Evolutionary conservation across 2,329 filamentous ascomycete species (phyloP).

Genomic region (Zasmidium cellare): DNA sequence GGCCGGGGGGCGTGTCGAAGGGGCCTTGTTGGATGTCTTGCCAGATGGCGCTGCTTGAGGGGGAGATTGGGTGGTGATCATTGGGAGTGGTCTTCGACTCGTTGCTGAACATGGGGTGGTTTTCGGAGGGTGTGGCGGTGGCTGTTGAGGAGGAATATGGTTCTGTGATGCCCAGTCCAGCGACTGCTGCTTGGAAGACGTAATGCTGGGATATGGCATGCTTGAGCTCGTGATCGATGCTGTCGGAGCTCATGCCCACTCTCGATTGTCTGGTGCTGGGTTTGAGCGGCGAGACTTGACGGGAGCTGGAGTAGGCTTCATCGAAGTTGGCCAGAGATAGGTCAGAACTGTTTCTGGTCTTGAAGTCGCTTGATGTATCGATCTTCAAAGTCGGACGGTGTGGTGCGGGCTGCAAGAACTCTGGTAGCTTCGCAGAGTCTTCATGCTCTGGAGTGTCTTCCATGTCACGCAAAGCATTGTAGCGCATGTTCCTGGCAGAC

Average conservation of each 20-base stretch:
- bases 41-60: neutral
- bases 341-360: neutral
- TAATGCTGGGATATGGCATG: slow-evolving; percentile 18
- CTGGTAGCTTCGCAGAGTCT: neutral
- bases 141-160: neutral
- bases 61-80: neutral
- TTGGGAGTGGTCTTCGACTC: neutral
- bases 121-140: neutral
- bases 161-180: slow-evolving; percentile 6
- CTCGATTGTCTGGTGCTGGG: neutral
- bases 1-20: neutral
- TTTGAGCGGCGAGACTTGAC: neutral
- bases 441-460: neutral
- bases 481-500: slow-evolving; percentile 30
- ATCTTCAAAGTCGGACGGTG: neutral
- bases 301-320: neutral
- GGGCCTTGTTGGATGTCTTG: neutral
- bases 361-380: neutral
- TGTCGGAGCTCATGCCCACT: slow-evolving; percentile 13
- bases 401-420: neutral
- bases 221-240: slow-evolving; percentile 16
- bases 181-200: slow-evolving; percentile 19
- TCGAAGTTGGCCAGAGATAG: neutral
- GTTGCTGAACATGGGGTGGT: neutral
- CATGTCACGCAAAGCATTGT: slow-evolving; percentile 23